Base-by-base conservation (phyloP, 177 flowering plant genomes). In the Vitis hybrid region DNA sequence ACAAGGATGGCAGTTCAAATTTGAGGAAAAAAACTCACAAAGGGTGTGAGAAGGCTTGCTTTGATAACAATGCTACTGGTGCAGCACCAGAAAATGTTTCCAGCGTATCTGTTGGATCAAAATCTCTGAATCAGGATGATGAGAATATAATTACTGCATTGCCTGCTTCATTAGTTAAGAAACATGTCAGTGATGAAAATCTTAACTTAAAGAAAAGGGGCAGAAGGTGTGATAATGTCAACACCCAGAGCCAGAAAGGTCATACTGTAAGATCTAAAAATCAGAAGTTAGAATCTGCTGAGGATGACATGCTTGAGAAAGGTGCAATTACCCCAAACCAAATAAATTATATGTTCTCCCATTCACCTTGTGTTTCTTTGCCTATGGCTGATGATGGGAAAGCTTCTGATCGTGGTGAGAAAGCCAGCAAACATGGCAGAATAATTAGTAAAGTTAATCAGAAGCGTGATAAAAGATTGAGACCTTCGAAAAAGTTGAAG, bases 401-500 rank as follows among this genome's bases (percentile, higher is more conserved):
- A 2, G 50, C 15, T 15, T 52, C 62, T 39, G 63, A 29, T 48
- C 5, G n/a, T 15, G 56, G 60, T 52, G 31, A 65, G 10, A 69
- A 51, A 2, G 2, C 64, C 1, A 68, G 18, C 29, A 77, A 67
- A 33, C 60, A 11, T 52, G 26, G 33, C 9, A 62, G 31, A 26
- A 16, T 65, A 70, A 19, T 58, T n/a, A 70, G 69, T 48, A n/a
- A 50, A 49, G 20, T 22, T 22, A 61, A 26, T 53, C 56, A 12
- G 9, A 65, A 62, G 59, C 9, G 62, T 60, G 59, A 39, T 22
- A 39, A 26, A 60, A 64, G 53, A 45, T n/a, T 19, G 18, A 69
- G 60, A 62, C 29, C 68, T 51, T 63, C 33, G 50, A 76, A 76
- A 52, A 73, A 62, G 53, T 72, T 58, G 66, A 80, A 74, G 65